Base-by-base conservation (phyloP, 371 early-diverging fungal genomes). In the Rhizopus arrhizus region DNA sequence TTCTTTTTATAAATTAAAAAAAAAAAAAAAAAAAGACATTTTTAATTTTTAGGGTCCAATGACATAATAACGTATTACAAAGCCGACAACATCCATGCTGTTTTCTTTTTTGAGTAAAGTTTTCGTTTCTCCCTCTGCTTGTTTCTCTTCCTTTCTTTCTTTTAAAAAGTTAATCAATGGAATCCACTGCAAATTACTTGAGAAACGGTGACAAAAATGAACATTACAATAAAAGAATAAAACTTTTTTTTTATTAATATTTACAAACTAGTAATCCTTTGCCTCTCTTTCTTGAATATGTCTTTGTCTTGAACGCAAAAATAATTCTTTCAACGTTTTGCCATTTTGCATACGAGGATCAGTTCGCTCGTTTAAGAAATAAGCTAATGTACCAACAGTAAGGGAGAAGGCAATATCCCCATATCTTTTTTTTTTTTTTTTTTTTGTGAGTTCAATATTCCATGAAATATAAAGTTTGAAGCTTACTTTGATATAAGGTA, bases 331-430 rank as follows among this genome's bases (percentile, higher is more conserved):
- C 16, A 83, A 45, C 0, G 71, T 69, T 49, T 81, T 80, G 59
- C 81, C 81, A 55, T 80, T 71, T 42, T 80, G 73, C 49, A 78
- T 74, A 46, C 73, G 60, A 15, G 78, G 77, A 70, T 81, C 73
- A 22, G 78, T 78, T 36, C 75, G 56, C 53, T 83, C 81, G 58
- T 81, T 80, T 46, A 75, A 51, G 61, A 80, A 78, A 56, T 81
- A 81, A 3, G 78, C 84, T 16, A 76, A 57, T n/a, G 80, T 74
- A 33, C 80, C 81, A 11, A 81, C 80, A 31, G 74, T 73, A 5
- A 79, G 15, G 2, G 80, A 74, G 52, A 81, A 78, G 4, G 74
- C 51, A 56, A 77, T 67, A 57, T 81, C 81, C 4, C 81, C 81
- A 4, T 72, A 62, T 61, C 81, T 80, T 58, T 32, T 31, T 48